Evolutionary conservation across 305 asterid species (phyloP).

Genomic region (Solanum hybrid): DNA sequence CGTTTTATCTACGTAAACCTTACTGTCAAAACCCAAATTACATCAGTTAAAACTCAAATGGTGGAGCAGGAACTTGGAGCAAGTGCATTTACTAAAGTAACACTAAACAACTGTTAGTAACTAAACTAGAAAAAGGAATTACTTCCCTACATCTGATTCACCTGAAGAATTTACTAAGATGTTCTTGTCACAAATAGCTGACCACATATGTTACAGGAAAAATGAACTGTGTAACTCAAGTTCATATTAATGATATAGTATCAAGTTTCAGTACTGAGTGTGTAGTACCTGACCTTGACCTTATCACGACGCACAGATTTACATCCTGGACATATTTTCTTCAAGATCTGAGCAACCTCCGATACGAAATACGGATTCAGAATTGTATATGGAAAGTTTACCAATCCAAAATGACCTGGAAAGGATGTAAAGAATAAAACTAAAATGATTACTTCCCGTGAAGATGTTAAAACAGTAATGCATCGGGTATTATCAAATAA

Average conservation of each 20-base stretch:
- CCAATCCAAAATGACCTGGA: constrained; percentile 94
- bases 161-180: neutral
- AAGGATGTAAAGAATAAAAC: constrained; percentile 8
- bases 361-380: constrained; percentile 68
- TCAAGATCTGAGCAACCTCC: constrained; percentile 67
- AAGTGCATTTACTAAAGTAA: neutral
- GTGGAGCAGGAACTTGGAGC: constrained; percentile 1
- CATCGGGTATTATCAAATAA: constrained; percentile 8
- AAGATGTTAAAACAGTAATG: constrained; percentile 8
- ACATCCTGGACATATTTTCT: constrained; percentile 88
- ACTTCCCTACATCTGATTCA: neutral
- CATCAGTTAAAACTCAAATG: neutral
- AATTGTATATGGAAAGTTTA: constrained; percentile 63
- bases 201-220: neutral
- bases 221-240: neutral
- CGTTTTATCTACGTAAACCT: neutral
- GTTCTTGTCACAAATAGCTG: neutral
- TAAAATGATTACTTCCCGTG: neutral
- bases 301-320: constrained; percentile 40
- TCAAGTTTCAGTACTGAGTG: constrained; percentile 22
- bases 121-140: neutral
- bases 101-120: neutral
- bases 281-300: constrained; percentile 60
- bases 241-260: neutral
- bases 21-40: neutral